Base-by-base conservation (phyloP, 176 grass and related monocot genomes). In the Bothriochloa decipiens region DNA sequence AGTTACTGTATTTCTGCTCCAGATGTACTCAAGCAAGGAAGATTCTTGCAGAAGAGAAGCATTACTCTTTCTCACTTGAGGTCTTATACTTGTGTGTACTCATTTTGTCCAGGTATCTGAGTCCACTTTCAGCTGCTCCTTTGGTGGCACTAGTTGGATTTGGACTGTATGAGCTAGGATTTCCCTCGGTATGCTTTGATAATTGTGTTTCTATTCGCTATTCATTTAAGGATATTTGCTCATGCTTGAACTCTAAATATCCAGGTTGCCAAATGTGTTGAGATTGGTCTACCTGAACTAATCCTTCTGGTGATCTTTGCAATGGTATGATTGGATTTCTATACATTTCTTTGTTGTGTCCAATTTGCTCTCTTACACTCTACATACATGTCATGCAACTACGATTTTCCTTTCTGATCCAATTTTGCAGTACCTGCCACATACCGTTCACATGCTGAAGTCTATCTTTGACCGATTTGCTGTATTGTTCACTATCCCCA, bases 201-300 rank as follows among this genome's bases (percentile, higher is more conserved):
- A 57, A 27, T 78, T 26, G 4, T 57, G 23, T 80, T 77, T 87
- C 11, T 65, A 64, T 22, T 83, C 11, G 18, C 40, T 82, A 82
- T 72, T 22, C 65, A 6, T 83, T 63, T 4, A 76, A 45, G 11
- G 25, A 74, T 70, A 46, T 66, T 52, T 80, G 22, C 55, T 85
- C 66, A 91, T 73, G 75, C 41, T 68, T 70, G 72, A 85, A 67
- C 27, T 40, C 74, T 63, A 75, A 81, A 81, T 88, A 39, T 37
- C 32, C 86, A 99, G 97, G 97, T 99, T 84, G 93, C 97, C 22
- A 99, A 99, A 70, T 99, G 97, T 70, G 67, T 99, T 84, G 97
- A 99, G 76, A 96, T 99, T 76, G 97, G 97, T 40, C 93, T 99
- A 29, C 97, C 97, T n/a, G 87, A 92, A 77, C 87, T 99, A 25